Evolutionary conservation across 2,329 filamentous ascomycete species (phyloP).

Genomic region (Dactylellina leptospora): DNA sequence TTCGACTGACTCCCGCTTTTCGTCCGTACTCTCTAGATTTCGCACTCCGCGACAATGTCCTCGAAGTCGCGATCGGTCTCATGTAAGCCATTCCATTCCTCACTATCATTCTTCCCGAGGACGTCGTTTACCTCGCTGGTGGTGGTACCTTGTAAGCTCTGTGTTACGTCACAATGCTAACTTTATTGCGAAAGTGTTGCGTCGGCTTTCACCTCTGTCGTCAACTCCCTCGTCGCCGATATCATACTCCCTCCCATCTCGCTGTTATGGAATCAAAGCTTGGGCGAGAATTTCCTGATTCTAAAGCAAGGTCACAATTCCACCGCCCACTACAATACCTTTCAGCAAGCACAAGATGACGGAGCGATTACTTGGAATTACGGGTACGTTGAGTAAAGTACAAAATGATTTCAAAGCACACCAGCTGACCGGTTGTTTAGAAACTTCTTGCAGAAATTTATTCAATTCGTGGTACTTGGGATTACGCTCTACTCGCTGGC

Average conservation of each 20-base stretch:
- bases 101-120: neutral
- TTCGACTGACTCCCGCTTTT: neutral
- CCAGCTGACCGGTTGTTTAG: constrained; percentile 58
- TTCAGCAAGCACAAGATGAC: constrained; percentile 73
- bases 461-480: constrained; percentile 74
- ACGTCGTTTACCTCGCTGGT: neutral
- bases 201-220: constrained; percentile 74
- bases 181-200: constrained; percentile 66
- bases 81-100: constrained; percentile 65
- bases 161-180: constrained; percentile 26
- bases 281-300: constrained; percentile 78
- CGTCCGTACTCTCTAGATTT: constrained; percentile 73
- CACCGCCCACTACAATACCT: constrained; percentile 72
- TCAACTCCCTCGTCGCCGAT: constrained; percentile 76
- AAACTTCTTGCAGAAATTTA: constrained; percentile 70
- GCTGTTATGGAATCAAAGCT: constrained; percentile 73
- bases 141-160: constrained; percentile 15
- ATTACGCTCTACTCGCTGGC: constrained; percentile 72
- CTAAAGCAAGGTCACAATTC: constrained; percentile 67
- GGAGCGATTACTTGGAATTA: constrained; percentile 77
- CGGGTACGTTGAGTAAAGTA: too few relatives aligned
- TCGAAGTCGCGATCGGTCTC: constrained; percentile 78
- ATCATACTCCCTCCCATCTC: constrained; percentile 75
- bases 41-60: constrained; percentile 76
- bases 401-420: too few relatives aligned